Evolutionary conservation across 2,329 filamentous ascomycete genomes (phyloP).

Genomic region (Ramichloridium luteum): DNA sequence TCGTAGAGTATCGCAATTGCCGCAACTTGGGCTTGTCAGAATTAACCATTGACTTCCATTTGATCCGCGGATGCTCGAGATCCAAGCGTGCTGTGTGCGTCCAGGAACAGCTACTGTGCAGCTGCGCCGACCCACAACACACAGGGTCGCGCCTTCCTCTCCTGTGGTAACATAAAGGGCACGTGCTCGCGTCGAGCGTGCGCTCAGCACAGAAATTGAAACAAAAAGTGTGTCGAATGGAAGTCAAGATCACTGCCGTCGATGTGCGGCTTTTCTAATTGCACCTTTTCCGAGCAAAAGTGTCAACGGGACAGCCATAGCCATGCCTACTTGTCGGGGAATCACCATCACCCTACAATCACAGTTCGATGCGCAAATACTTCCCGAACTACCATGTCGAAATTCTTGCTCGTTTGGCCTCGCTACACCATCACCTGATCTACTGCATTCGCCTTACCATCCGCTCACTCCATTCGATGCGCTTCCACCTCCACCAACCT

Average conservation of each 20-base stretch:
- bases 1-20: conserved; percentile 7
- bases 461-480: neutral
- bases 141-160: no score
- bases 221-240: no score
- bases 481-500: neutral
- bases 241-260: no score
- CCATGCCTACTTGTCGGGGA: conserved; percentile 26
- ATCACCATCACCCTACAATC: conserved; percentile 31
- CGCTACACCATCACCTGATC: conserved; percentile 7
- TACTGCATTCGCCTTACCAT: conserved; percentile 2
- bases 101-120: no score
- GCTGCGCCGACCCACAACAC: no score
- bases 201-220: no score
- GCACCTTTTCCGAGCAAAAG: no score
- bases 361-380: conserved; percentile 28
- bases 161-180: no score
- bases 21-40: neutral
- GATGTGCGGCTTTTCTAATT: no score
- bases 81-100: no score
- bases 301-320: neutral
- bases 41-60: neutral
- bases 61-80: neutral
- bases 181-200: no score
- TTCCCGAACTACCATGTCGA: conserved; percentile 29
- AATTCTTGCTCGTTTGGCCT: no score